Evolutionary conservation across 2,329 filamentous ascomycete genomes (phyloP), one percentile per base, ranked within the genome.

Genomic region (Chrysoporthe puriensis): DNA sequence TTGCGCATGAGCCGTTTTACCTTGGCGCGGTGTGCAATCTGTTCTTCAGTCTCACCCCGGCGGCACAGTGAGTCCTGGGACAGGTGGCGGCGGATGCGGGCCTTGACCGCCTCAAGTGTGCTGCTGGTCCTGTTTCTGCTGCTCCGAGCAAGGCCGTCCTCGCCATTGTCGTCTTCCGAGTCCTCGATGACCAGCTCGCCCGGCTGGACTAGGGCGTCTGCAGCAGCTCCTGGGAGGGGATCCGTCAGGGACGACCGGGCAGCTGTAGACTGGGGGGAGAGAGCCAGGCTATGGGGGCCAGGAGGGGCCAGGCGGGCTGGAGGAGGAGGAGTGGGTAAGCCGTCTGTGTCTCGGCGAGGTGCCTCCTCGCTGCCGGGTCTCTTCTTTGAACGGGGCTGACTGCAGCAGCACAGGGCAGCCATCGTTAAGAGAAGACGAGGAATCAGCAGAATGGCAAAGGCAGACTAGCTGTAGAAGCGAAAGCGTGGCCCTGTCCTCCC

Each of bases 1-100:
- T 83, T 84, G 61, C 84, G 83, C 75, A 85, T 83, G 9, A 88
- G 77, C 26, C 85, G 81, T 71, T 81, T 85, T 64, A 89, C 75
- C 71, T 88, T 86, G 40, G 85, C 86, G 71, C 86, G 81, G 40
- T 85, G 80, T 63, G 85, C 83, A 56, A 86, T 73, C 70, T 86
- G 84, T 69, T 86, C 85, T 34, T 85, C 79, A 59, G 82, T 85
- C 61, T 79, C 80, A 14, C 83, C 81, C 43, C 80, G 74, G 58
- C 79, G 82, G 1, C 74, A 72, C 8, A 80, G 76, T 4, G 77
- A 78, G 26, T 83, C 82, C 34, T 81, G 77, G 2, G 84, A 85
- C 6, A 86, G 76, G 48, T 81, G 83, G 57, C 79, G 79, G 66
- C 80, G 78, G 18, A 86, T 73, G 54, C 77, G 82, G 6, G 77